phyloP scores from a whole-genome alignment of 2,329 filamentous ascomycete species.

The Xylaria sp. region DNA sequence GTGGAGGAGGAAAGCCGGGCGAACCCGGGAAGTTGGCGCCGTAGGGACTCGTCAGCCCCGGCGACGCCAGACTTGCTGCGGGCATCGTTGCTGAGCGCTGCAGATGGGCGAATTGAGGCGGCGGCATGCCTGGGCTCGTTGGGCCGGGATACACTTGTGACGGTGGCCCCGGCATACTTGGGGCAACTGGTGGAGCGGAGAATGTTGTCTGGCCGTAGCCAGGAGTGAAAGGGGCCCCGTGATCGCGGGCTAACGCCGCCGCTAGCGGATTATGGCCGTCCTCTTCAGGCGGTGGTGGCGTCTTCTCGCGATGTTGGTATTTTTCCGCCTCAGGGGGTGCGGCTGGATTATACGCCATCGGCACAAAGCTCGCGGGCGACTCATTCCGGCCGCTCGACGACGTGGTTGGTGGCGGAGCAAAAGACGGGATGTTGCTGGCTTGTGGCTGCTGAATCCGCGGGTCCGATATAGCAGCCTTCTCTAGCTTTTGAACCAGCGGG shows the following conservation, averaged over 20 bases:
- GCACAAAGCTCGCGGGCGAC: slow-evolving; percentile 62
- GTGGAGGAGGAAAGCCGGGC: slow-evolving; percentile 56
- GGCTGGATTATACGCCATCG: slow-evolving; percentile 82
- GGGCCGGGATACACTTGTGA: slow-evolving; percentile 38
- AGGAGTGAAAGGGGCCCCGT: slow-evolving; percentile 63
- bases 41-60: slow-evolving; percentile 57
- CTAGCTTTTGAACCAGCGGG: slow-evolving; percentile 78
- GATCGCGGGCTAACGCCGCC: slow-evolving; percentile 68
- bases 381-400: slow-evolving; percentile 47
- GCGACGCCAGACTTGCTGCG: slow-evolving; percentile 52
- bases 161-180: slow-evolving; percentile 55
- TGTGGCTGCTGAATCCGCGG: slow-evolving; percentile 54
- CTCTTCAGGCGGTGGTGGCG: slow-evolving; percentile 74
- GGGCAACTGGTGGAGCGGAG: slow-evolving; percentile 53
- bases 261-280: slow-evolving; percentile 68
- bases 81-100: slow-evolving; percentile 64
- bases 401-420: slow-evolving; percentile 57
- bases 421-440: slow-evolving; percentile 49
- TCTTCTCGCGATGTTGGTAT: slow-evolving; percentile 80
- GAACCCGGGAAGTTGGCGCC: slow-evolving; percentile 59
- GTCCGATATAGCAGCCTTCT: slow-evolving; percentile 75
- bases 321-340: slow-evolving; percentile 79
- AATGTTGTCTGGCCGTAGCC: slow-evolving; percentile 58
- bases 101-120: slow-evolving; percentile 57
- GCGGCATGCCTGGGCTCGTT: slow-evolving; percentile 48